Base-by-base conservation (phyloP, 495 filamentous ascomycete species). In the Penicillium arizonense region DNA sequence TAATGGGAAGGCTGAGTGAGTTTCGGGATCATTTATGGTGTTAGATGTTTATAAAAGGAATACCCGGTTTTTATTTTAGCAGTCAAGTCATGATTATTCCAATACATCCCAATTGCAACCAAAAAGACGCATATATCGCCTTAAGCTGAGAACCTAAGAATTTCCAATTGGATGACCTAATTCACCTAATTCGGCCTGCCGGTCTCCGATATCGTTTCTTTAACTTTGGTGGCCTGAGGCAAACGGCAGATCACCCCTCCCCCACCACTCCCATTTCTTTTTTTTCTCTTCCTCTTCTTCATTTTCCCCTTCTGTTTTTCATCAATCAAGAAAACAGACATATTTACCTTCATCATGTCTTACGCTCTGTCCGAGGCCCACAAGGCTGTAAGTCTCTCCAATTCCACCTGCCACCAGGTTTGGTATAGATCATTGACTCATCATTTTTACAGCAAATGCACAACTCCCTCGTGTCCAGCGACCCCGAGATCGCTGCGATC, bases 331-430 rank as follows among this genome's bases (percentile, higher is more conserved):
- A 56, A 65, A 49, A 47, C 37, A 54, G 44, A 54, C 23, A 46
- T 42, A 52, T 11, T 45, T 49, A 57, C 52, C 47, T n/a, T 65
- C 63, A 77, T 65, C 64, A 82, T 81, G 76, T 65, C 77, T 67
- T 97, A 97, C 75, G 87, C 94, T 70, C 87, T 97, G 59, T 85
- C 92, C 43, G 77, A 91, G 73, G 77, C 87, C 73, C 93, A 97
- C 82, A 84, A 88, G 81, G 85, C 90, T 68, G 91, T 96, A 68
- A 71, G 89, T 80, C 28, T 30, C 8, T 30, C 9, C 28, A 30
- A 42, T 53, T 56, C 55, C 37, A 36, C 39, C 33, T 47, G 18
- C 52, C 34, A 46, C 10, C 13, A 26, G 47, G 33, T 44, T 28
- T 20, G 6, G 26, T 28, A 35, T 52, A 49, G 20, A 63, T 72